Evolutionary conservation across 331 rosid genomes (phyloP).

Genomic region (Malus hybrid): DNA sequence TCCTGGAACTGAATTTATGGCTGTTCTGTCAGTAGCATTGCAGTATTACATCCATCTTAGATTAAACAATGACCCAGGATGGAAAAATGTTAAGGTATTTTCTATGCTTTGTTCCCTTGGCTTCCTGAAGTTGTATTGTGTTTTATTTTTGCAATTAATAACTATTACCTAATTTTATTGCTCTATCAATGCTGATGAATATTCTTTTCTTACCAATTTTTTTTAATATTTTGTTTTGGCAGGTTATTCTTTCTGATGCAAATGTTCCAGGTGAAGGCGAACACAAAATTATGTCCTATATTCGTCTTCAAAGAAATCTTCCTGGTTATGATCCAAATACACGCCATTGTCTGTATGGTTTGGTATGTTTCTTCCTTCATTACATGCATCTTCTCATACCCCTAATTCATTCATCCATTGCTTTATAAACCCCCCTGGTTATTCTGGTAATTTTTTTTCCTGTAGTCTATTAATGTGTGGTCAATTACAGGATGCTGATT

Average conservation of each 20-base stretch:
- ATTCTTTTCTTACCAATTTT: not conserved
- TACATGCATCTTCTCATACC: not conserved
- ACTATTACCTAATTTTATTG: not conserved
- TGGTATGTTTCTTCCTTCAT: constrained; percentile 65
- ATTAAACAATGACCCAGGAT: constrained; percentile 93
- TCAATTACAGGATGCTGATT: constrained; percentile 86
- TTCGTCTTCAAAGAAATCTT: constrained; percentile 95
- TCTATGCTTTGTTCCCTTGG: constrained; percentile 1
- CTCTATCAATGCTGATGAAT: not conserved
- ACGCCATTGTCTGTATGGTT: constrained; percentile 95
- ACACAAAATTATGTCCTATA: constrained; percentile 95
- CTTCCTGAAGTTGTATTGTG: not conserved
- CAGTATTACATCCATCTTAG: constrained; percentile 94
- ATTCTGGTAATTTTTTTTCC: not conserved
- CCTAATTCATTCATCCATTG: not conserved
- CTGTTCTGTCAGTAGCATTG: constrained; percentile 80
- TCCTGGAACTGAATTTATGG: constrained; percentile 98
- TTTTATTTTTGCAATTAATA: not conserved
- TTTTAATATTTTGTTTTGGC: constrained; percentile 11
- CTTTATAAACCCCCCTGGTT: not conserved
- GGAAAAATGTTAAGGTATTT: constrained; percentile 81
- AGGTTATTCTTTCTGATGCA: constrained; percentile 98
- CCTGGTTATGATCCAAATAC: constrained; percentile 92
- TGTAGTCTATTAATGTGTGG: constrained; percentile 16
- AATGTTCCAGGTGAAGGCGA: constrained; percentile 99